These are phyloP conservation scores for Candida frijolesensis DNA, from an alignment of 1,139 yeast species.

Conservation along the genomic window DNA sequence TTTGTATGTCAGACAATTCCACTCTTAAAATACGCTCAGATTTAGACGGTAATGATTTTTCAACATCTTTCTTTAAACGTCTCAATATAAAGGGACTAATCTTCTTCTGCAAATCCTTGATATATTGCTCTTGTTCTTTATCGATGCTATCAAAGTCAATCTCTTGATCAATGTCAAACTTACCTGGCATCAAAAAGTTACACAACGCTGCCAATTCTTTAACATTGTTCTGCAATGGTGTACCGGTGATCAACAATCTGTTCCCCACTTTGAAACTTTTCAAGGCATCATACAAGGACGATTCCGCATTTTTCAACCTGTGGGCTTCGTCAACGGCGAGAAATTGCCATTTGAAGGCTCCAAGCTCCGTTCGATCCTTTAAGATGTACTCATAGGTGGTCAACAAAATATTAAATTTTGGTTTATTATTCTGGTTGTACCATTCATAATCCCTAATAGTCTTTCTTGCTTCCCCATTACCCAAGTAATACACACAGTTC, in stretches of 20 bases:
- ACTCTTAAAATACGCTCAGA: slow-evolving; percentile 94
- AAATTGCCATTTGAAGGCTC: slow-evolving; percentile 90
- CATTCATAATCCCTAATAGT: slow-evolving; percentile 86
- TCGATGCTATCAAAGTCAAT: slow-evolving; percentile 92
- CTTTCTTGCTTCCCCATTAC: slow-evolving; percentile 84
- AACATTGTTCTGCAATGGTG: slow-evolving; percentile 94
- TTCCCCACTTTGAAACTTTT: slow-evolving; percentile 81
- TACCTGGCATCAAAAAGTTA: slow-evolving; percentile 95
- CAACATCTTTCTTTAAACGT: slow-evolving; percentile 94
- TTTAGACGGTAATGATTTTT: slow-evolving; percentile 91
- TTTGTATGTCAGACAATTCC: slow-evolving; percentile 91
- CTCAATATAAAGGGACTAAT: slow-evolving; percentile 91
- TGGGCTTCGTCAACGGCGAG: slow-evolving; percentile 99
- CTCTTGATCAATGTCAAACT: slow-evolving; percentile 84
- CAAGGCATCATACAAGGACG: slow-evolving; percentile 87
- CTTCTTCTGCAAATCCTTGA: slow-evolving; percentile 78
- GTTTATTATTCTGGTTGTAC: slow-evolving; percentile 60
- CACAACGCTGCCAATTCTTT: slow-evolving; percentile 94
- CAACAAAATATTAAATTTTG: slow-evolving; percentile 83
- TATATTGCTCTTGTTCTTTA: slow-evolving; percentile 82
- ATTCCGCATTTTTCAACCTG: slow-evolving; percentile 90
- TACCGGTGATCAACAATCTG: slow-evolving; percentile 91
- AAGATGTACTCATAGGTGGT: slow-evolving; percentile 96
- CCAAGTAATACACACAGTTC: slow-evolving; percentile 89
- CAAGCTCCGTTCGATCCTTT: slow-evolving; percentile 81